Percentiles rank a stretch among this genome's conserved stretches.
These are phyloP conservation scores for Aspergillus sp. DNA, from an alignment of 2,329 filamentous ascomycete species.

Conservation along the genomic window DNA sequence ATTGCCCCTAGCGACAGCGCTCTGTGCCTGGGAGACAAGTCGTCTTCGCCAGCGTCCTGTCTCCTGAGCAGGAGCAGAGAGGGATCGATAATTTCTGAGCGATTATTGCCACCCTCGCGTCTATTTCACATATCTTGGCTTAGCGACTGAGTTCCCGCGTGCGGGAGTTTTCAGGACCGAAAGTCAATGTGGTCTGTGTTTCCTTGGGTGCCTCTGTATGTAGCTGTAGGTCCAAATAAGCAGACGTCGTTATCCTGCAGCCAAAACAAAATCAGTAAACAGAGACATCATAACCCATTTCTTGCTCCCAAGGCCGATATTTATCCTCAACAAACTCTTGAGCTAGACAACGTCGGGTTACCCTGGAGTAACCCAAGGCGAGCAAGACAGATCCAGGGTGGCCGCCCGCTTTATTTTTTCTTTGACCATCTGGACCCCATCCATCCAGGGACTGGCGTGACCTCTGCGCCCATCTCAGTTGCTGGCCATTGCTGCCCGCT, in stretches of 20 bases:
- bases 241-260: not conserved
- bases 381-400: not conserved
- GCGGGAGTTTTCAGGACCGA: constrained; percentile 1
- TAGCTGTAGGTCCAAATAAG: constrained; percentile 1
- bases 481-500: constrained; percentile 11
- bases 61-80: not conserved
- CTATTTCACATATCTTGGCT: not conserved
- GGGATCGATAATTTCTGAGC: not conserved
- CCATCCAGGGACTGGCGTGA: constrained; percentile 11
- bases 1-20: constrained; percentile 28
- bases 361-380: constrained; percentile 2
- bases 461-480: constrained; percentile 15
- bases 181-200: not conserved
- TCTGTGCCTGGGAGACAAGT: not conserved
- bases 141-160: not conserved
- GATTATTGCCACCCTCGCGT: not conserved
- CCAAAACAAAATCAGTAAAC: constrained; percentile 14
- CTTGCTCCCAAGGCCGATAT: not conserved
- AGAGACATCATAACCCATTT: not conserved
- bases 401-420: constrained; percentile 8
- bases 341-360: not conserved
- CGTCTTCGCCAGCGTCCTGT: not conserved
- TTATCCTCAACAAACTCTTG: not conserved
- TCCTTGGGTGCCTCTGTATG: not conserved
- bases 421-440: constrained; percentile 7